Percentiles rank a stretch among this genome's conserved stretches.
Evolutionary conservation across 768 basidiomycete genomes (phyloP).

Genomic region (Tulasnella sp.): DNA sequence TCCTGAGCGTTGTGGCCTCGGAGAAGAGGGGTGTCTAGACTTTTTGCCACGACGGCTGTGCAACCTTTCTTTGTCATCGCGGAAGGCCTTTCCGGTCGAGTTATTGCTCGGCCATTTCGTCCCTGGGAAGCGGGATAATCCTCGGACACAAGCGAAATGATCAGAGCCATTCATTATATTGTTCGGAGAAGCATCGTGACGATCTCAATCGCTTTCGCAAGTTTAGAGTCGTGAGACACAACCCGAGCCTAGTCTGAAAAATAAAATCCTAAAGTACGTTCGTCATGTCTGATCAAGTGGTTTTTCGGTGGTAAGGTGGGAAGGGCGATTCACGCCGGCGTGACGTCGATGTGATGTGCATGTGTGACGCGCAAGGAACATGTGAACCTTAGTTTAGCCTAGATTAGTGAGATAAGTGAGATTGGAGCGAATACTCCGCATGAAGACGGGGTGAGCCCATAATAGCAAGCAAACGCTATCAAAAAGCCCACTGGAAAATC

Average conservation of each 20-base stretch:
- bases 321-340: neutral
- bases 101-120: neutral
- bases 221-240: neutral
- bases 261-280: neutral
- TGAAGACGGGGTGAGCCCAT: neutral
- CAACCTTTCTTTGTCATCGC: constrained; percentile 6
- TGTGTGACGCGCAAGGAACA: neutral
- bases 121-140: neutral
- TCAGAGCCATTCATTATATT: neutral
- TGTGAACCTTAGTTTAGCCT: neutral
- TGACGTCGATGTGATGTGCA: neutral
- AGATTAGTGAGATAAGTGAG: neutral
- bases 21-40: neutral
- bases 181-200: neutral
- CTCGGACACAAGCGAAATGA: constrained; percentile 3
- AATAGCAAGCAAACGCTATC: neutral
- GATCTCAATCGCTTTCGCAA: neutral
- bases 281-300: neutral
- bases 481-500: constrained; percentile 5
- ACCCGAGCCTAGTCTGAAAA: neutral
- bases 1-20: constrained; percentile 3
- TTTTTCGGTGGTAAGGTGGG: constrained; percentile 5
- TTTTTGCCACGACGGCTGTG: constrained; percentile 11
- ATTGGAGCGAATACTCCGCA: neutral
- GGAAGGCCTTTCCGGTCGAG: constrained; percentile 8